Evolutionary conservation across 352 stramenopile species (phyloP).

Genomic region (Phytophthora macrochlamydospora): DNA sequence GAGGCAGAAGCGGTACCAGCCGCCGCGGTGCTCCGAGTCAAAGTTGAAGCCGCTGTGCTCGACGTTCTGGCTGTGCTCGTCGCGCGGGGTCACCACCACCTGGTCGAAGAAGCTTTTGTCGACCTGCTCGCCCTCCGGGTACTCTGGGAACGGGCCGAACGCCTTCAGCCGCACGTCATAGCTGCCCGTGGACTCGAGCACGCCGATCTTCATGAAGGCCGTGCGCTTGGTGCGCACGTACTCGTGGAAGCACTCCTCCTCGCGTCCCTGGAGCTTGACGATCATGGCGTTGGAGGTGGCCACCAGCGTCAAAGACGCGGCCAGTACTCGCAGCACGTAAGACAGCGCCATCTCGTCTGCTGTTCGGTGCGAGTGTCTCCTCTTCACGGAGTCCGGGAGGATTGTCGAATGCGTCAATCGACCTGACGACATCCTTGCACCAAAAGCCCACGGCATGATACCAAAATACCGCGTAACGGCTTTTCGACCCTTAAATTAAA

Average conservation of each 20-base stretch:
- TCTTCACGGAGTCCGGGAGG: neutral
- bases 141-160: constrained; percentile 64
- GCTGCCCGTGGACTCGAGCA: constrained; percentile 67
- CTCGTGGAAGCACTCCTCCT: constrained; percentile 84
- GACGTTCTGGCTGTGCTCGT: constrained; percentile 73
- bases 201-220: constrained; percentile 81
- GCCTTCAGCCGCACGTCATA: constrained; percentile 84
- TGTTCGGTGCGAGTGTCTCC: constrained; percentile 2
- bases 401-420: constrained; percentile 9
- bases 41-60: constrained; percentile 90
- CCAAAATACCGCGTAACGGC: neutral
- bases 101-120: constrained; percentile 82
- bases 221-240: constrained; percentile 87
- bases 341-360: constrained; percentile 22
- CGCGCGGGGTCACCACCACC: constrained; percentile 62
- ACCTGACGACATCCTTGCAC: neutral
- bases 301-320: constrained; percentile 32
- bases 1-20: constrained; percentile 88
- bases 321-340: constrained; percentile 26
- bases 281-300: constrained; percentile 53
- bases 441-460: neutral
- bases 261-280: constrained; percentile 49
- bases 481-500: neutral
- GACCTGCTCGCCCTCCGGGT: constrained; percentile 51
- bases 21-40: constrained; percentile 80